phyloP scores from a whole-genome alignment of 306 rosid species.

The Malus sylvestris region DNA sequence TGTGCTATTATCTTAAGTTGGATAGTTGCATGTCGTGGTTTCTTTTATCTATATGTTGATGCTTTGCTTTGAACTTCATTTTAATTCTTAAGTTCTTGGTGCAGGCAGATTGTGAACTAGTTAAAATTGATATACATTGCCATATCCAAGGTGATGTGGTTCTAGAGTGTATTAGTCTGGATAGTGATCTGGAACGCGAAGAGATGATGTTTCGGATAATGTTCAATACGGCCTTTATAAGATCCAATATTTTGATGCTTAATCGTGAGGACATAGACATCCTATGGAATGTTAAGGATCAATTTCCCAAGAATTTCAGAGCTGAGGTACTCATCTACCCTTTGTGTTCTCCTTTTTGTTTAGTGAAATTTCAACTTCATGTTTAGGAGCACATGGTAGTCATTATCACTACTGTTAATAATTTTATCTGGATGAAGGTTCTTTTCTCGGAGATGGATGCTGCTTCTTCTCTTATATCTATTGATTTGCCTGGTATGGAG shows the following conservation, averaged over 20 bases:
- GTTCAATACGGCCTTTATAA: slow-evolving; percentile 95
- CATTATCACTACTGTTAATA: neutral
- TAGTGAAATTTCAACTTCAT: slow-evolving; percentile 6
- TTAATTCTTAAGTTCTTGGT: slow-evolving; percentile 20
- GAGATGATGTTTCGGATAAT: slow-evolving; percentile 90
- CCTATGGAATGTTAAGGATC: slow-evolving; percentile 72
- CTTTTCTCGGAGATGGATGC: slow-evolving; percentile 95
- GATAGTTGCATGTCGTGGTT: slow-evolving; percentile 9
- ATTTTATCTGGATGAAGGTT: slow-evolving; percentile 51
- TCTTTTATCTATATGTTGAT: slow-evolving; percentile 17
- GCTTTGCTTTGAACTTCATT: slow-evolving; percentile 4
- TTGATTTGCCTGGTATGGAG: slow-evolving; percentile 62
- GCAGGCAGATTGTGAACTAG: slow-evolving; percentile 81
- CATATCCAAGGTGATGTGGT: slow-evolving; percentile 96
- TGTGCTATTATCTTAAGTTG: neutral
- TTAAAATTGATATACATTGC: slow-evolving; percentile 90
- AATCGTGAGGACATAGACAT: slow-evolving; percentile 87
- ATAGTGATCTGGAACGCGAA: slow-evolving; percentile 72
- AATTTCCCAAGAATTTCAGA: slow-evolving; percentile 78
- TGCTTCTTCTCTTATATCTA: slow-evolving; percentile 46
- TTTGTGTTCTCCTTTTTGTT: slow-evolving; percentile 7
- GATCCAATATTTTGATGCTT: slow-evolving; percentile 95
- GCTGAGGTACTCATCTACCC: slow-evolving; percentile 66
- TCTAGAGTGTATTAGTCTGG: slow-evolving; percentile 87
- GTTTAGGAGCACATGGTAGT: slow-evolving; percentile 13